phyloP scores from a whole-genome alignment of 805 yeast genomes.

The Candida piceae region DNA sequence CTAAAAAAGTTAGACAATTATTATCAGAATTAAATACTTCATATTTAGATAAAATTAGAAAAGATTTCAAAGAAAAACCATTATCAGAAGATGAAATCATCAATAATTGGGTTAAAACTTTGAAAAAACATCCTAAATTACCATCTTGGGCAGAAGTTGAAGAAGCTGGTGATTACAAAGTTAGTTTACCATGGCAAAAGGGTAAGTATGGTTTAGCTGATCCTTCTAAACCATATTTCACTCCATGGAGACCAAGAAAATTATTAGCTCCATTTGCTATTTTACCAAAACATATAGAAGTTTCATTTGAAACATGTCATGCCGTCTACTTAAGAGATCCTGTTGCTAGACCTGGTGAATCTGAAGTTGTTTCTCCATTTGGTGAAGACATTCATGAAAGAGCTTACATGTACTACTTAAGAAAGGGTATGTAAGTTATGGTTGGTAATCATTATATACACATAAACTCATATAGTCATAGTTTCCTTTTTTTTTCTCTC shows the following conservation, averaged over 20 bases:
- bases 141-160: conserved; percentile 31
- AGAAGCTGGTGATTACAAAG: conserved; percentile 31
- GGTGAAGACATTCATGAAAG: conserved; percentile 79
- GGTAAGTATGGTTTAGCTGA: conserved; percentile 76
- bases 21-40: conserved; percentile 30
- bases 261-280: conserved; percentile 90
- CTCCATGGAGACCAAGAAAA: conserved; percentile 96
- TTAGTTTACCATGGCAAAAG: conserved; percentile 77
- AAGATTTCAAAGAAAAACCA: conserved; percentile 21
- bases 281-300: conserved; percentile 86
- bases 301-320: conserved; percentile 88
- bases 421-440: conserved; percentile 52
- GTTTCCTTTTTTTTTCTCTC: no score
- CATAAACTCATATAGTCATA: no score
- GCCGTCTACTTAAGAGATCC: conserved; percentile 97
- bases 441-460: no score
- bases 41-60: conserved; percentile 29
- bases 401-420: conserved; percentile 89
- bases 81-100: conserved; percentile 25
- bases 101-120: conserved; percentile 42
- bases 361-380: conserved; percentile 92
- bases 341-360: conserved; percentile 92
- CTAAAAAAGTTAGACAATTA: conserved; percentile 29
- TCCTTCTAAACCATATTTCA: conserved; percentile 76
- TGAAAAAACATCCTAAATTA: conserved; percentile 38